These are phyloP conservation scores for Fistulina hepatica DNA, from an alignment of 1,284 basidiomycete species.

Conservation along the genomic window DNA sequence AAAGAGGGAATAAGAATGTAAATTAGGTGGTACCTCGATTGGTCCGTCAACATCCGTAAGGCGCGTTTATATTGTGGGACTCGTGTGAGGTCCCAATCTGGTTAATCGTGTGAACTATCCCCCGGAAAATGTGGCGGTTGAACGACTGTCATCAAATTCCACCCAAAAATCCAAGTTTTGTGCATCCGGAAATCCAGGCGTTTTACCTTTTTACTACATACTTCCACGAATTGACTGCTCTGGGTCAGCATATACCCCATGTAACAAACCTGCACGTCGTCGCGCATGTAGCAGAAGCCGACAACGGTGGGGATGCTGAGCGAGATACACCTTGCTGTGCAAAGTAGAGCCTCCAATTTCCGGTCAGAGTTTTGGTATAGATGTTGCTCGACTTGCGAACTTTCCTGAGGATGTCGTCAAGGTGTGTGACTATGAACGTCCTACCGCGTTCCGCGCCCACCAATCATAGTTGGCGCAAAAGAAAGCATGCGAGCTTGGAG, in stretches of 20 bases:
- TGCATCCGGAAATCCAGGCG: slow-evolving; percentile 78
- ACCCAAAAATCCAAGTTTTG: no score
- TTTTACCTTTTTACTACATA: slow-evolving; percentile 97
- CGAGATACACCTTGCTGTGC: slow-evolving; percentile 89
- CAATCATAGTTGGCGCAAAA: slow-evolving; percentile 71
- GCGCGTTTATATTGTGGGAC: no score
- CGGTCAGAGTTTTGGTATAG: slow-evolving; percentile 97
- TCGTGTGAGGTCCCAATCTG: no score
- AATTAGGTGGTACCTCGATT: no score
- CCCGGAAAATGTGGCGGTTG: no score
- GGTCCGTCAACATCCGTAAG: no score
- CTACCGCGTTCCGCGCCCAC: no score
- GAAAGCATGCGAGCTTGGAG: slow-evolving; percentile 95
- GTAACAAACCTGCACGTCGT: slow-evolving; percentile 96
- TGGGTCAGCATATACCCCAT: slow-evolving; percentile 77
- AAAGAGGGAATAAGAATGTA: no score
- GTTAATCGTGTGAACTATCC: no score
- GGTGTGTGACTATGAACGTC: slow-evolving; percentile 39
- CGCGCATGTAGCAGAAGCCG: slow-evolving; percentile 69
- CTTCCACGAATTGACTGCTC: slow-evolving; percentile 93
- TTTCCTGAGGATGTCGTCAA: slow-evolving; percentile 93
- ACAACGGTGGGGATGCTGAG: slow-evolving; percentile 31
- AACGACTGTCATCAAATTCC: no score
- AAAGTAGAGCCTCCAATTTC: slow-evolving; percentile 91
- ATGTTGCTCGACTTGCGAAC: slow-evolving; percentile 92